phyloP scores from a whole-genome alignment of 1,139 yeast species.

The Geotrichum carabidarum region DNA sequence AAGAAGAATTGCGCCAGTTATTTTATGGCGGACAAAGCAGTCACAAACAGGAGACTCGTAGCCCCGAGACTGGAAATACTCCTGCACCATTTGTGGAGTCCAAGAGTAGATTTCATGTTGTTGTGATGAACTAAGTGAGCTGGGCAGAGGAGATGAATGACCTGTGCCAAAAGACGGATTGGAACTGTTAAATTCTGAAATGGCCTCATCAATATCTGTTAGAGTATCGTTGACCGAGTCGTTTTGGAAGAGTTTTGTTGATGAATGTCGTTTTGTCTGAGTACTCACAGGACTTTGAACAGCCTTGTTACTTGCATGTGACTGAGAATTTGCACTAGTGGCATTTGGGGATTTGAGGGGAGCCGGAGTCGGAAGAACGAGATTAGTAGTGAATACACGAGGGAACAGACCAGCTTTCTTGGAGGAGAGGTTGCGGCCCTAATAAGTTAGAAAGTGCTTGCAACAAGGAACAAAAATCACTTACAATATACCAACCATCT shows the following conservation, averaged over 20 bases:
- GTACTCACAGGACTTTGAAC: not conserved
- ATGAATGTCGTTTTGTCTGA: slow-evolving; percentile 12
- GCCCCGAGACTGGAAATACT: slow-evolving; percentile 67
- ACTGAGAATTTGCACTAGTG: slow-evolving; percentile 9
- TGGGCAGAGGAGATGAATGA: slow-evolving; percentile 6
- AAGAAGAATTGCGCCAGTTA: slow-evolving; percentile 76
- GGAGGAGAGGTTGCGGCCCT: slow-evolving; percentile 70
- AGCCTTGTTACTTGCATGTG: slow-evolving; percentile 3
- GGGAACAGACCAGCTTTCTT: slow-evolving; percentile 84
- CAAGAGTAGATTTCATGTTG: slow-evolving; percentile 42
- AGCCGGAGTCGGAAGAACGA: slow-evolving; percentile 26
- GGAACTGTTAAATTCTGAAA: slow-evolving; percentile 51
- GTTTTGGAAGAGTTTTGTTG: slow-evolving; percentile 20
- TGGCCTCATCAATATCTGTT: slow-evolving; percentile 79
- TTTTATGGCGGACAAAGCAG: slow-evolving; percentile 79
- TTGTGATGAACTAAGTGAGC: slow-evolving; percentile 7
- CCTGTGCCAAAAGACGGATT: slow-evolving; percentile 14
- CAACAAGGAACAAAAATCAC: slow-evolving; percentile 18
- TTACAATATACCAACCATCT: slow-evolving; percentile 88
- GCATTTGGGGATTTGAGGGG: slow-evolving; percentile 30
- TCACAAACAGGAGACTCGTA: slow-evolving; percentile 70
- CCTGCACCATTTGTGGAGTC: slow-evolving; percentile 81
- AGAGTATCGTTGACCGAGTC: slow-evolving; percentile 55
- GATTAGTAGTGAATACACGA: slow-evolving; percentile 56
- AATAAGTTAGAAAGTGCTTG: slow-evolving; percentile 24